Evolutionary conservation across 139 green algal genomes (phyloP), one percentile per base, ranked within the genome.

Genomic region (Deuterostichococcus epilithicus): DNA sequence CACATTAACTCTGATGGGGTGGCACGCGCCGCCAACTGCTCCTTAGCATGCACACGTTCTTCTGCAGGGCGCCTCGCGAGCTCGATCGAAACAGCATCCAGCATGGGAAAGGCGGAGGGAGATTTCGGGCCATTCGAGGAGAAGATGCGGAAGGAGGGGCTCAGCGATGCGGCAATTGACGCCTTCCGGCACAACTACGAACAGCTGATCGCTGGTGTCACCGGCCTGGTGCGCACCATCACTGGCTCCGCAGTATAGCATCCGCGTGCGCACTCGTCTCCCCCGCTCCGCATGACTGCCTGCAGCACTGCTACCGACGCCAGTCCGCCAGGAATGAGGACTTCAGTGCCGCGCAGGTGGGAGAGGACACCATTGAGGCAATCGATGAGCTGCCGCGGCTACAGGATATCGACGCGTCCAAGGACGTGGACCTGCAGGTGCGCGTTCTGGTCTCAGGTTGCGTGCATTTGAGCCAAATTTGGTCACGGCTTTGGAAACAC

Each of bases 161-260:
- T 92, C 3, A 88, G 71, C 42, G 68, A 92, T 10, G 92, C 93
- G 3, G 93, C 93, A 0, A 89, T 96, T 22, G 89, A 76, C 1
- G 92, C 93, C 0, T 97, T 97, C 80, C 88, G 90, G 70, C 73
- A 85, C 45, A 97, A 97, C 81, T 97, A 94, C 72, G 86, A 94
- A 35, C 90, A 96, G 85, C 83, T 97, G 2, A 86, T 91, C 0
- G 85, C 84, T 28, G 93, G 93, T 32, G 91, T 86, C 1, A 97
- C 92, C 13, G 93, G 93, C 39, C 80, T 97, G 87, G 92, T 97
- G 47, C 36, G 81, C 74, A 37, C n/a, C n/a, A n/a, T n/a, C n/a
- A n/a, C n/a, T n/a, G n/a, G n/a, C n/a, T n/a, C 35, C 23, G 25
- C 33, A 33, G 60, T 5, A 58, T 20, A 45, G n/a, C n/a, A 5